These are phyloP conservation scores for Exutisphaerella laricina DNA, from an alignment of 2,329 filamentous ascomycete species.

Conservation along the genomic window DNA sequence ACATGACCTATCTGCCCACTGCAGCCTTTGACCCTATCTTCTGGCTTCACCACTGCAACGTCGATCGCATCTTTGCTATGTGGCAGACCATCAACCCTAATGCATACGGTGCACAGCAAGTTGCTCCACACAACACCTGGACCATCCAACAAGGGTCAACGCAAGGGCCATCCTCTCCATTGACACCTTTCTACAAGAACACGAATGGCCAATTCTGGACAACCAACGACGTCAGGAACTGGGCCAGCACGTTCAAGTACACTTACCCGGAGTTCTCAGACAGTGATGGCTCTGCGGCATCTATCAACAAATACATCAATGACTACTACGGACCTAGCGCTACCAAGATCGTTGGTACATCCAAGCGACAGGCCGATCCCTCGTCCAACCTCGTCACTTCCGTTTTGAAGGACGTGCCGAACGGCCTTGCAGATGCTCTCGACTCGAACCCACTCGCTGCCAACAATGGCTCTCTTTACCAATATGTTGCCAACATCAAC, in stretches of 20 bases:
- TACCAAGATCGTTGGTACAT: constrained; percentile 31
- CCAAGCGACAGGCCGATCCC: constrained; percentile 23
- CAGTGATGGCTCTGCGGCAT: constrained; percentile 33
- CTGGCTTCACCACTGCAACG: constrained; percentile 34
- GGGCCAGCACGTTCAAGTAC: constrained; percentile 60
- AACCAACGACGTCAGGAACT: constrained; percentile 54
- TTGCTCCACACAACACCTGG: constrained; percentile 27
- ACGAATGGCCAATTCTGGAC: constrained; percentile 60
- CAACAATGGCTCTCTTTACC: constrained; percentile 44
- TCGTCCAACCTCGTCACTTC: not conserved
- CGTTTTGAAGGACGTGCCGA: constrained; percentile 6
- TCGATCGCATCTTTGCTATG: constrained; percentile 32
- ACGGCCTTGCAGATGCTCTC: constrained; percentile 4
- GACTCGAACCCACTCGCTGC: constrained; percentile 24
- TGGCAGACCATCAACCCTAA: constrained; percentile 30
- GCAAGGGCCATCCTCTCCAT: constrained; percentile 18
- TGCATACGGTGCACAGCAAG: constrained; percentile 23
- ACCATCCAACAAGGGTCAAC: constrained; percentile 25
- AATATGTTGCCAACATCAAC: constrained; percentile 65
- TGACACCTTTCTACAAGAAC: constrained; percentile 60
- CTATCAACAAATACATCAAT: constrained; percentile 47
- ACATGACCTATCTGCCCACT: constrained; percentile 31
- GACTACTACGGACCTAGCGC: constrained; percentile 48
- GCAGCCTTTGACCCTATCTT: constrained; percentile 32
- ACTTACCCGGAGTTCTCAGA: constrained; percentile 63